Evolutionary conservation across 1,284 basidiomycete species (phyloP).

Genomic region (Fomitiporia mediterranea): DNA sequence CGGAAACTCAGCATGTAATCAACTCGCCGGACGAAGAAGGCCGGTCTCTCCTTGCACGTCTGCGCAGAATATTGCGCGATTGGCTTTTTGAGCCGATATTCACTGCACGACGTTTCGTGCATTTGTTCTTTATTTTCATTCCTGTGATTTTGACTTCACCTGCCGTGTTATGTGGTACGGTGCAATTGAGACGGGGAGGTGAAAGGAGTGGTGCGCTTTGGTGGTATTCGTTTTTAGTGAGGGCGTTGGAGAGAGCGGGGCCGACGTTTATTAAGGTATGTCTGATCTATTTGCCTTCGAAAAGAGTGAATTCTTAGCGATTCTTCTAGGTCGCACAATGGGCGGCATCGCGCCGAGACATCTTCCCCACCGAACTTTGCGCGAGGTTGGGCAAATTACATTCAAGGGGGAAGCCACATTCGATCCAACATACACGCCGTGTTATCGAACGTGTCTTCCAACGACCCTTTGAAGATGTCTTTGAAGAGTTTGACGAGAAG

Average conservation of each 20-base stretch:
- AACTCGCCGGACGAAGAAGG: constrained; percentile 59
- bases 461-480: constrained; percentile 81
- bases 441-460: constrained; percentile 87
- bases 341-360: constrained; percentile 93
- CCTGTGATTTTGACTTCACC: constrained; percentile 85
- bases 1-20: constrained; percentile 35
- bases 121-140: constrained; percentile 79
- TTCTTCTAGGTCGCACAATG: constrained; percentile 84
- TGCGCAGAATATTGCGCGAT: constrained; percentile 44
- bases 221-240: constrained; percentile 93
- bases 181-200: constrained; percentile 49
- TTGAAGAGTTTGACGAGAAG: constrained; percentile 81
- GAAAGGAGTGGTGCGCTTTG: constrained; percentile 85
- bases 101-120: constrained; percentile 80
- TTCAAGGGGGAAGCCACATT: constrained; percentile 84
- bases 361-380: constrained; percentile 94
- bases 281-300: constrained; percentile 17
- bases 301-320: constrained; percentile 8
- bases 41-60: constrained; percentile 39
- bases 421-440: constrained; percentile 74
- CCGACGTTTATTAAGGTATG: constrained; percentile 95
- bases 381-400: constrained; percentile 84
- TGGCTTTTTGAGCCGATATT: constrained; percentile 83
- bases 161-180: constrained; percentile 77
- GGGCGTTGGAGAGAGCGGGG: constrained; percentile 90